Conservation (phyloP, 192 early-diverging fungal species). For the Coemansia sp. region DNA sequence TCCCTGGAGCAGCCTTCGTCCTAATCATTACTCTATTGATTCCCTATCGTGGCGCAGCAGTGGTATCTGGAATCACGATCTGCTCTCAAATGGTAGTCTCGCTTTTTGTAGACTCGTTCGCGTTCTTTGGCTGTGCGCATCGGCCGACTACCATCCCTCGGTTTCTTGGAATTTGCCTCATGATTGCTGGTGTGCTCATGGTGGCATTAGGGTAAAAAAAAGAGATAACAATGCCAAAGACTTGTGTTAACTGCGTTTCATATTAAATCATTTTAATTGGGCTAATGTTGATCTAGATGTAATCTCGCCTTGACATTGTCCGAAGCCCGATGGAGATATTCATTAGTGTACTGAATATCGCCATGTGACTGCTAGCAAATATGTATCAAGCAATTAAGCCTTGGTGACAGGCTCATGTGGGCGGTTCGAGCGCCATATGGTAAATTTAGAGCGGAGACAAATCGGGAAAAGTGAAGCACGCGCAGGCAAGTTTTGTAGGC, state of each 20-base stretch:
- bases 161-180: slow-evolving; percentile 28
- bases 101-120: slow-evolving; percentile 51
- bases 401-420: too few relatives aligned
- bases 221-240: too few relatives aligned
- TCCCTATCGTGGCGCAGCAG: slow-evolving; percentile 53
- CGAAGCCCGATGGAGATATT: neutral
- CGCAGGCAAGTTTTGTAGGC: neutral
- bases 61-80: slow-evolving; percentile 54
- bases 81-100: slow-evolving; percentile 56
- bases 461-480: neutral
- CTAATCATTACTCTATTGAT: slow-evolving; percentile 57
- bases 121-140: slow-evolving; percentile 49
- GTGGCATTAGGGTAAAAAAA: slow-evolving; percentile 42
- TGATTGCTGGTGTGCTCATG: slow-evolving; percentile 58
- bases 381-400: neutral
- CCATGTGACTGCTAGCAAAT: neutral
- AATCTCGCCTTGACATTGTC: neutral
- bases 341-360: neutral
- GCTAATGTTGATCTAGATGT: neutral
- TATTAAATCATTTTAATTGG: neutral
- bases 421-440: neutral
- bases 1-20: slow-evolving; percentile 50
- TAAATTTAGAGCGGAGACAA: neutral
- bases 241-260: neutral
- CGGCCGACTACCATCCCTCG: slow-evolving; percentile 42